These are phyloP conservation scores for Cystobasidium sp. DNA, from an alignment of 1,284 basidiomycete species.

Conservation along the genomic window DNA sequence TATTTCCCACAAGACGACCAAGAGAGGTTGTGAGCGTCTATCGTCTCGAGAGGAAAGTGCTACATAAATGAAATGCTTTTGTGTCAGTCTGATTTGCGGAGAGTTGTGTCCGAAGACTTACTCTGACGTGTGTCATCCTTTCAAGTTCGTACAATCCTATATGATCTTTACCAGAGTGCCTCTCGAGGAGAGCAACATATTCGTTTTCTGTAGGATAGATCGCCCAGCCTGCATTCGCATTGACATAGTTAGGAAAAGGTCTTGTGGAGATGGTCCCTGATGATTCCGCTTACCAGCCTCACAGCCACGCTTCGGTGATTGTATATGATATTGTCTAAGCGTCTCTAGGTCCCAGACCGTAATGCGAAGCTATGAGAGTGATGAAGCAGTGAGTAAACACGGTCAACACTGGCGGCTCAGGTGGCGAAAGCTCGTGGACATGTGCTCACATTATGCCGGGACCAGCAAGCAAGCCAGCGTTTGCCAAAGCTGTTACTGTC, in stretches of 20 bases:
- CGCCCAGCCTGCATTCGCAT: conserved; percentile 34
- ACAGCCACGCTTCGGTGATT: conserved; percentile 45
- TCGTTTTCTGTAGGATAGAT: conserved; percentile 31
- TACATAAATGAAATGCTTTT: conserved; percentile 8
- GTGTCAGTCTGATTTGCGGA: background rate
- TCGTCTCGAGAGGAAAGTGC: conserved; percentile 47
- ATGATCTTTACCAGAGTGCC: conserved; percentile 47
- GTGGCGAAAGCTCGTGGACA: background rate
- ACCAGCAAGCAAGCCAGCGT: conserved; percentile 32
- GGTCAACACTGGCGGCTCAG: background rate
- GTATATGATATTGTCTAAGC: conserved; percentile 41
- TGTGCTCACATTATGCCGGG: conserved; percentile 22
- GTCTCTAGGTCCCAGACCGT: conserved; percentile 47
- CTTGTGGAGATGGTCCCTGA: too few species aligned
- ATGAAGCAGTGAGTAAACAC: background rate
- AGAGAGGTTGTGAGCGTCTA: conserved; percentile 46
- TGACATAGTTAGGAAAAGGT: background rate
- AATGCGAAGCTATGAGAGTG: conserved; percentile 44
- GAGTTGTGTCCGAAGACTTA: background rate
- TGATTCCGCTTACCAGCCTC: conserved; percentile 28
- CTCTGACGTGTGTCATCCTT: conserved; percentile 43
- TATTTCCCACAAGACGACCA: conserved; percentile 51
- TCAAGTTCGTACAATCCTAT: conserved; percentile 48
- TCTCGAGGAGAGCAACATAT: conserved; percentile 49
- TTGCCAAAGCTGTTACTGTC: conserved; percentile 13